phyloP scores from a whole-genome alignment of 2,329 filamentous ascomycete species.

The Colletotrichum lindemuthianum region DNA sequence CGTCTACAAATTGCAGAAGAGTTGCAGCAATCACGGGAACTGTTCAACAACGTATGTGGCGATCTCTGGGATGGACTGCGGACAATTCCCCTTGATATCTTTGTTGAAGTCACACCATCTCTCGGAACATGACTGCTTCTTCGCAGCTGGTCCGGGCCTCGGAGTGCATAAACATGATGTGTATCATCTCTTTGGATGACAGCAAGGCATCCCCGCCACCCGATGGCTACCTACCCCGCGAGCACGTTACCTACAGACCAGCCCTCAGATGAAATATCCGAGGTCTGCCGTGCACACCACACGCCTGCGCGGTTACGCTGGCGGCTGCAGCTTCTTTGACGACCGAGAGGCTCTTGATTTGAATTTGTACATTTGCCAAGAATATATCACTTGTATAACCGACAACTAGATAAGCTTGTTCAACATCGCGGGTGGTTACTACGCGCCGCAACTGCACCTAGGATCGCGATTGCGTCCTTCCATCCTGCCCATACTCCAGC shows the following conservation, averaged over 20 bases:
- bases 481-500: constrained; percentile 30
- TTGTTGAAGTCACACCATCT: too few relatives aligned
- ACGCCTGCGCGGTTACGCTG: background rate
- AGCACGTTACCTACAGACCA: constrained; percentile 14
- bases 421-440: background rate
- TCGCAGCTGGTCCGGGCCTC: constrained; percentile 10
- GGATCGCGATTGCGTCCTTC: constrained; percentile 11
- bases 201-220: constrained; percentile 30
- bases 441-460: constrained; percentile 9
- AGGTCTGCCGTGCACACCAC: constrained; percentile 7
- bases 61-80: too few relatives aligned
- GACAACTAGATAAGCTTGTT: background rate
- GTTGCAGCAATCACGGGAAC: too few relatives aligned
- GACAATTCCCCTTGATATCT: too few relatives aligned
- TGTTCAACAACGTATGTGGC: too few relatives aligned
- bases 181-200: constrained; percentile 27
- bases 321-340: background rate
- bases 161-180: background rate
- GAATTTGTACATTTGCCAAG: constrained; percentile 25
- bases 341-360: background rate
- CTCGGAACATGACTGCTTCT: too few relatives aligned
- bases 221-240: constrained; percentile 26
- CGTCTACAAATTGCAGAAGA: too few relatives aligned
- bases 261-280: constrained; percentile 16
- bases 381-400: constrained; percentile 14